These are phyloP conservation scores for Phyllosticta paracitricarpa DNA, from an alignment of 2,329 filamentous ascomycete species.

Conservation along the genomic window DNA sequence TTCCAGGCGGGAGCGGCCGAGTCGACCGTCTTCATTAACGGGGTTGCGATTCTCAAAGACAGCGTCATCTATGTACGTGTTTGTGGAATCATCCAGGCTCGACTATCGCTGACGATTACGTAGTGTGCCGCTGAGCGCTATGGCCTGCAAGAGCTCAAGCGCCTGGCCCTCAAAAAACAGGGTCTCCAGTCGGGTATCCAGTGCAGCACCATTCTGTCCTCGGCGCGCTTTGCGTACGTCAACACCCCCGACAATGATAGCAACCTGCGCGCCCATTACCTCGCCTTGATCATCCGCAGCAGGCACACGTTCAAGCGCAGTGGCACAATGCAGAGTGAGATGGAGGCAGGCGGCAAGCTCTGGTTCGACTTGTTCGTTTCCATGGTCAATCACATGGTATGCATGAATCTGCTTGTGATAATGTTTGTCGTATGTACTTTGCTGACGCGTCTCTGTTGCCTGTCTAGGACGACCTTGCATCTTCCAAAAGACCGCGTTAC, in stretches of 20 bases:
- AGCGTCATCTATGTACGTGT: conserved; percentile 65
- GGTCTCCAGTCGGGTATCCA: conserved; percentile 77
- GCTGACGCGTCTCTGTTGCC: neutral
- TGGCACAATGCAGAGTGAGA: conserved; percentile 91
- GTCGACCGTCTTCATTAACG: conserved; percentile 53
- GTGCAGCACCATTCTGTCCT: conserved; percentile 73
- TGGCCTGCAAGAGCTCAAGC: conserved; percentile 73
- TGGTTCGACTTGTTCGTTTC: conserved; percentile 95
- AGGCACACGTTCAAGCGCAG: conserved; percentile 84
- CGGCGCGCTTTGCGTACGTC: conserved; percentile 80
- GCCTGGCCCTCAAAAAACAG: conserved; percentile 77
- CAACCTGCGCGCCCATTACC: conserved; percentile 82
- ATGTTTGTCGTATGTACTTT: neutral
- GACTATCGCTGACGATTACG: conserved; percentile 11
- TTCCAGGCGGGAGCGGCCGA: conserved; percentile 31
- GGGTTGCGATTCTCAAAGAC: conserved; percentile 59
- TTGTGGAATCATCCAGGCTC: no score
- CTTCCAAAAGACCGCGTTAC: neutral
- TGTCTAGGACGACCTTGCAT: neutral
- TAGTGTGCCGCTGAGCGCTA: conserved; percentile 74
- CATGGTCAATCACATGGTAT: conserved; percentile 78
- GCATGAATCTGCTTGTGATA: neutral
- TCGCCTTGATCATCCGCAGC: conserved; percentile 83
- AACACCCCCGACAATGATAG: conserved; percentile 84
- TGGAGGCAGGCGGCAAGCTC: conserved; percentile 76